Evolutionary conservation across 495 filamentous ascomycete species (phyloP), one percentile per base, ranked within the genome.

Genomic region (Jackrogersella multiformis): DNA sequence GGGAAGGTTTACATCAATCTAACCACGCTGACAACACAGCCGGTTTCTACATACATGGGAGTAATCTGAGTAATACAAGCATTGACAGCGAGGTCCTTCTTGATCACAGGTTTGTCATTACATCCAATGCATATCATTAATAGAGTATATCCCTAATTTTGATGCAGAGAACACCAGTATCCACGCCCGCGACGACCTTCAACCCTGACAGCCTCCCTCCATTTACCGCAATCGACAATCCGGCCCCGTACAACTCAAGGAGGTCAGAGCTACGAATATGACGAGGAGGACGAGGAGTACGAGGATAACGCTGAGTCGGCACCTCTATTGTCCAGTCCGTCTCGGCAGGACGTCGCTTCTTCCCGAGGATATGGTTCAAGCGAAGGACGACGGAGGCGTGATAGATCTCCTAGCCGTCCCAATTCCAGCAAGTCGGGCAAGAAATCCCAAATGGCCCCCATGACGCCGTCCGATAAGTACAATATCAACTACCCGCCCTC

Each of bases 401-500:
- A 69, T 16, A 62, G 69, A 3, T 71, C 73, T n/a, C 49, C 36
- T 13, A 80, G 75, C 45, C 78, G 79, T 28, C 70, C 79, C 24
- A 49, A 64, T 24, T 86, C 84, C 23, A 82, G 73, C 67, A 69
- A 59, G 58, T 78, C 72, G 36, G 78, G 73, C 48, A 78, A 62
- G 59, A 78, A 49, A 64, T 74, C 52, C 42, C 77, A 72, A 12
- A 39, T 59, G 56, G 69, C 38, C 53, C 71, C 71, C 68, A 78
- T 65, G 76, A 79, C 36, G 78, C 62, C 72, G 18, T 61, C 74
- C 28, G 78, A 79, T 24, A 66, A 84, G 30, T 93, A 93, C 75
- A 89, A 97, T 85, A 86, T 98, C 61, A 99, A 99, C 71, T 96
- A 97, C 70, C 95, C 95, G n/a, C 95, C 95, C 0, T 98, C 95